Conservation (phyloP, 345 rosid species). For the Salix koriyanagi region DNA sequence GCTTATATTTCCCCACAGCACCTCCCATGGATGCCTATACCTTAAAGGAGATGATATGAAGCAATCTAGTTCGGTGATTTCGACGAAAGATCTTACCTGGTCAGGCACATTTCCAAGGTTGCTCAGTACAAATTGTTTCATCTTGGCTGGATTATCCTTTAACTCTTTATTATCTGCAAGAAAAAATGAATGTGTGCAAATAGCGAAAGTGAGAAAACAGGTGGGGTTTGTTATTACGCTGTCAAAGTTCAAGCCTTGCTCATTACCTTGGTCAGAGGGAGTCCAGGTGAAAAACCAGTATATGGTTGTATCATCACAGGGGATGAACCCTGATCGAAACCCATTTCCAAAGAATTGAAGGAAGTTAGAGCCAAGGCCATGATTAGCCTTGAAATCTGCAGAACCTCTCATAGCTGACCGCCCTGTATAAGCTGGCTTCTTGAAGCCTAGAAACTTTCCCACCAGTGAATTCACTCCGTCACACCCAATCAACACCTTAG, state of each 20-base stretch:
- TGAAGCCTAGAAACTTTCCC: slow-evolving; percentile 64
- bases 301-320: slow-evolving; percentile 40
- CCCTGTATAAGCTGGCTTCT: slow-evolving; percentile 31
- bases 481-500: slow-evolving; percentile 60
- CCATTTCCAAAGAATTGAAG: slow-evolving; percentile 45
- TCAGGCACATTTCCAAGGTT: slow-evolving; percentile 35
- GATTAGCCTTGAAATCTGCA: slow-evolving; percentile 33
- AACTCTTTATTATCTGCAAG: slow-evolving; percentile 10
- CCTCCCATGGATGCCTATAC: slow-evolving; percentile 54
- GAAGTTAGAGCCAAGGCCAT: slow-evolving; percentile 36
- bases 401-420: slow-evolving; percentile 45
- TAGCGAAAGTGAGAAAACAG: neutral
- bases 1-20: slow-evolving; percentile 51
- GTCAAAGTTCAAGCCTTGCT: too few species aligned
- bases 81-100: slow-evolving; percentile 30
- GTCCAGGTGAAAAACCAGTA: slow-evolving; percentile 50
- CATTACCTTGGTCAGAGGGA: slow-evolving; percentile 31
- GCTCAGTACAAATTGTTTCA: slow-evolving; percentile 44
- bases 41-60: slow-evolving; percentile 28
- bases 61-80: slow-evolving; percentile 36
- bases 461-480: slow-evolving; percentile 68
- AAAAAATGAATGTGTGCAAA: neutral
- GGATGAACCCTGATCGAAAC: slow-evolving; percentile 42
- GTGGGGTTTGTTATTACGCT: too few species aligned
- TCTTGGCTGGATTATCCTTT: slow-evolving; percentile 25